Base-by-base conservation (phyloP, 306 rosid genomes). In the Prunus armeniaca region DNA sequence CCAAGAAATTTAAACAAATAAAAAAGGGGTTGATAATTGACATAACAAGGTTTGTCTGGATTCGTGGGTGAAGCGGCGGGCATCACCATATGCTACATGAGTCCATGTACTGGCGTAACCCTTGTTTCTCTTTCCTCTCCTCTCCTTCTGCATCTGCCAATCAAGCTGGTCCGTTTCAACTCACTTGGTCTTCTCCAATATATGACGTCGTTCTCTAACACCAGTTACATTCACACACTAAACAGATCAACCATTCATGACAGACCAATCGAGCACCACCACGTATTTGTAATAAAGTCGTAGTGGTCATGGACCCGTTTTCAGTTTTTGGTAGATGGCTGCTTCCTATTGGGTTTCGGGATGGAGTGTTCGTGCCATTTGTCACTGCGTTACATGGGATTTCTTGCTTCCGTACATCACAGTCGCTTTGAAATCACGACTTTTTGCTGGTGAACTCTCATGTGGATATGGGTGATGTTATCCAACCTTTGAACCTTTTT, bases 11-110 rank as follows among this genome's bases (percentile, higher is more conserved):
- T 6, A 60, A 61, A 61, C 10, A 25, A 63, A 1, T 1, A 28
- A 62, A 18, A n/a, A n/a, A n/a, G 57, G 41, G 41, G 57, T 7
- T 4, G 22, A 8, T 63, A 49, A 57, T 24, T 63, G 28, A 47
- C 71, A 60, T 6, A 56, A 84, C 77, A 82, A 75, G 75, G 17
- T 71, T 84, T 78, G 74, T 78, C 67, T 54, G 79, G 83, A 84
- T 81, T 84, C 67, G 78, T 49, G 45, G 84, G 50, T 54, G 74
- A 85, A 82, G 84, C 87, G 89, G 87, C 73, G 64, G 72, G 62
- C 10, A 57, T 78, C 85, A 50, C 13, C 69, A 32, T 38, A 63
- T 38, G 69, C 72, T 55, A 73, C 79, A 75, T 78, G 87, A 77
- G 73, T 71, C 81, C 85, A 71, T 67, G 82, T 81, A 75, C 1